phyloP scores from a whole-genome alignment of 2,329 filamentous ascomycete species.

The Microsporum audouinii region DNA sequence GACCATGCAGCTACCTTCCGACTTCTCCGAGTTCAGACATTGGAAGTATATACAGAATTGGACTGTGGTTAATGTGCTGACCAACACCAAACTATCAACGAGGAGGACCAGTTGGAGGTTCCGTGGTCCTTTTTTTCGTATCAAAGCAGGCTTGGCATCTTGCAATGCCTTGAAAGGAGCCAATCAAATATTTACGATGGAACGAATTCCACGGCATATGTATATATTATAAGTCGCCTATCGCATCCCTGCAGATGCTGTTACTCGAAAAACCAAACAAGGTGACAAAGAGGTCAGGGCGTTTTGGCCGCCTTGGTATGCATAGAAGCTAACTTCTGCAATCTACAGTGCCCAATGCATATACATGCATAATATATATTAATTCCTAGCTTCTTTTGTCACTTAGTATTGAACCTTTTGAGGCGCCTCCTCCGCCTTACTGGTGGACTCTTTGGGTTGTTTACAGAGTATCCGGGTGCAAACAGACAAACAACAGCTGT shows the following conservation, averaged over 20 bases:
- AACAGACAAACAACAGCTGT: not conserved
- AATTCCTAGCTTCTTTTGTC: not conserved
- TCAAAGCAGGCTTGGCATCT: not conserved
- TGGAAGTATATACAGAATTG: not conserved
- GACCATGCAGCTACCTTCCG: not conserved
- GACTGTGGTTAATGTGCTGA: not conserved
- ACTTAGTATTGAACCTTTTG: not conserved
- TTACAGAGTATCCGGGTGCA: not conserved
- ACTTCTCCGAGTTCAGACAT: not conserved
- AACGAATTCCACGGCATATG: not conserved
- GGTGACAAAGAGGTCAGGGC: conserved; percentile 2
- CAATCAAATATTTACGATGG: not conserved
- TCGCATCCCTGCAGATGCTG: conserved; percentile 2
- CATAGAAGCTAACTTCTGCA: not conserved
- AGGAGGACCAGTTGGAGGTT: not conserved
- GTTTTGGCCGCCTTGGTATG: not conserved
- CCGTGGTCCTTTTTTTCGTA: not conserved
- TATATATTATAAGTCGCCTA: not conserved
- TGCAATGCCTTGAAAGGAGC: not conserved
- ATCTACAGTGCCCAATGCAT: conserved; percentile 2
- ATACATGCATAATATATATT: not conserved
- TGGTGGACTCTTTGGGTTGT: not conserved
- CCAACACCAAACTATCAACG: not conserved
- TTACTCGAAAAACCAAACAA: not conserved
- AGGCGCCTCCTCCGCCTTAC: not conserved